Base-by-base conservation (phyloP, 495 filamentous ascomycete species). In the Penicillium robsamsonii region DNA sequence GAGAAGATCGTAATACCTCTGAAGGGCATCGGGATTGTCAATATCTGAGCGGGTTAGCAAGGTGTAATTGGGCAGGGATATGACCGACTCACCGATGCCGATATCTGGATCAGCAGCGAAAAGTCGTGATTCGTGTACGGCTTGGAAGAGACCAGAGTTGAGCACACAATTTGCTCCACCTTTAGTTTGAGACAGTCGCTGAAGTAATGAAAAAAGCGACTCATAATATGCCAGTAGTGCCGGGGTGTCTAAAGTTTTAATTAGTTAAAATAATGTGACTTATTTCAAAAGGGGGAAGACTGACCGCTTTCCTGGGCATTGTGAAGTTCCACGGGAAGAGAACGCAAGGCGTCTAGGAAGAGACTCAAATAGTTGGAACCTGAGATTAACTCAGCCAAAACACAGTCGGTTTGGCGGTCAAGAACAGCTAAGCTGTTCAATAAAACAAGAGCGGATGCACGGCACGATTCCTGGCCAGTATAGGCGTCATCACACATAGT, bases 51-150 rank as follows among this genome's bases (percentile, higher is more conserved):
- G 25, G 24, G 58, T 75, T 55, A 73, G 66, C 31, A 45, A 45
- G 31, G 8, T 5, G 33, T 2, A 11, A 51, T 18, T 8, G 37
- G 38, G 15, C 20, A 0, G 17, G 9, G 11, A 24, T 40, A 8
- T 31, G 1, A 54, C 55, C 40, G 66, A 75, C 84, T 64, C 59
- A 89, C 87, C 85, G 58, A 92, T 80, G 25, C 92, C 91, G 55
- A 97, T 83, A 70, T 99, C 94, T 5, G 95, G 93, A 70, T 99
- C 94, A 22, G 86, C 86, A n/a, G 85, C 81, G 68, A 97, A 97
- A 12, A 96, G 76, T 10, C 83, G 79, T 4, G 91, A 94, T 24
- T 87, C 81, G 20, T 86, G 87, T 24, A 96, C 79, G 0, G 89
- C 80, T 50, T 85, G 81, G 77, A 99, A 95, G n/a, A 99, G 81